These are phyloP conservation scores for Blastocrithidia nonstop DNA, from an alignment of 208 protist genomes.

Conservation along the genomic window DNA sequence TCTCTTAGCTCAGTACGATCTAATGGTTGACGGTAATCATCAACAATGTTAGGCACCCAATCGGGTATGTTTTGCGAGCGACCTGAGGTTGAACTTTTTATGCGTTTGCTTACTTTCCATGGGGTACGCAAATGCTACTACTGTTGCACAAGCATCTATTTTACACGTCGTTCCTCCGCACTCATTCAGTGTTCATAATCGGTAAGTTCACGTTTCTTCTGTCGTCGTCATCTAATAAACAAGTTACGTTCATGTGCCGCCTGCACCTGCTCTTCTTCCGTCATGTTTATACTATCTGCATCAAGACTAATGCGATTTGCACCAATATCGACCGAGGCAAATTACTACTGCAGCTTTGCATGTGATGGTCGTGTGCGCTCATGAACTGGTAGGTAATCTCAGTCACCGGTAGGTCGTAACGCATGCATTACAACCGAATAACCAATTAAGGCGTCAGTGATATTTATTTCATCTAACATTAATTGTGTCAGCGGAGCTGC, in stretches of 20 bases:
- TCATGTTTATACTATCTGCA: constrained; percentile 36
- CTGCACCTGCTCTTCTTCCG: constrained; percentile 61
- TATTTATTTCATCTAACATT: constrained; percentile 38
- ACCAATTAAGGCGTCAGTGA: constrained; percentile 16
- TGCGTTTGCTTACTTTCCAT: constrained; percentile 8
- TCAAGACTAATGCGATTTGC: constrained; percentile 46
- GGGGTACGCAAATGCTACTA: constrained; percentile 19
- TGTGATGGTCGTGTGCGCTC: constrained; percentile 13
- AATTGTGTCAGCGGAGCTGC: constrained; percentile 32
- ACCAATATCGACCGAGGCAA: constrained; percentile 48
- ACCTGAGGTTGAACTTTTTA: background rate
- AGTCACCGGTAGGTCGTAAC: constrained; percentile 53
- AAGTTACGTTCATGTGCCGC: constrained; percentile 40
- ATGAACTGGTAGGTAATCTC: constrained; percentile 64
- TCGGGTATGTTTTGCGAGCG: constrained; percentile 21
- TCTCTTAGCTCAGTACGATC: constrained; percentile 50
- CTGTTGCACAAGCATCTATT: constrained; percentile 31
- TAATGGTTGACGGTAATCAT: constrained; percentile 71
- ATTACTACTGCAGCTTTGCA: constrained; percentile 20
- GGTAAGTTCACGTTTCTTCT: constrained; percentile 15
- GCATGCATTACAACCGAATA: constrained; percentile 61
- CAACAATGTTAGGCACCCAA: constrained; percentile 78
- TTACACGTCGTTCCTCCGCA: constrained; percentile 47
- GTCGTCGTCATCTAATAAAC: constrained; percentile 48
- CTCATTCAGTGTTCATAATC: constrained; percentile 80